These are phyloP conservation scores for Coriolopsis trogii DNA, from an alignment of 1,284 basidiomycete genomes.

Conservation along the genomic window DNA sequence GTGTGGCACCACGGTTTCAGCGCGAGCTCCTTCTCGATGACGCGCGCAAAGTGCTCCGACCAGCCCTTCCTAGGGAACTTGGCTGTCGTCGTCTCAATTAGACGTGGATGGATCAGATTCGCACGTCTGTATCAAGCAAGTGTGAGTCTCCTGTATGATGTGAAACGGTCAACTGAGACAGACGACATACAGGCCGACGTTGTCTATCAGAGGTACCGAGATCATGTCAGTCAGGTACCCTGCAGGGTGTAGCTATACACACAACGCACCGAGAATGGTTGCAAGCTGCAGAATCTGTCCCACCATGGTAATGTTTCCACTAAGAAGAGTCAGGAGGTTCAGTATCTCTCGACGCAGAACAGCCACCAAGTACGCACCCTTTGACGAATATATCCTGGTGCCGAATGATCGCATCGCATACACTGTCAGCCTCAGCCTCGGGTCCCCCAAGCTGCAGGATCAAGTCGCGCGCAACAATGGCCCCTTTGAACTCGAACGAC, in stretches of 20 bases:
- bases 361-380: constrained; percentile 34
- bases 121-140: constrained; percentile 39
- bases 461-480: constrained; percentile 54
- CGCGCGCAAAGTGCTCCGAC: constrained; percentile 48
- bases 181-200: constrained; percentile 46
- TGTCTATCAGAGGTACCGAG: constrained; percentile 34
- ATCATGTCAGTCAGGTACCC: not conserved
- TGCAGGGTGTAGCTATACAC: not conserved
- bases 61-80: constrained; percentile 50
- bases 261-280: constrained; percentile 47
- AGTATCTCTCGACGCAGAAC: not conserved
- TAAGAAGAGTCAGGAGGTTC: constrained; percentile 8
- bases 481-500: constrained; percentile 64
- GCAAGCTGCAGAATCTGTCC: constrained; percentile 56
- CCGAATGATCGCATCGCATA: constrained; percentile 59
- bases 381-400: constrained; percentile 64
- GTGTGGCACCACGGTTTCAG: constrained; percentile 59
- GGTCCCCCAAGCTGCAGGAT: constrained; percentile 47
- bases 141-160: not conserved
- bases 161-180: not conserved
- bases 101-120: constrained; percentile 45
- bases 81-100: constrained; percentile 46
- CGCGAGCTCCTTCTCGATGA: constrained; percentile 49
- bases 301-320: constrained; percentile 55
- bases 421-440: constrained; percentile 56